Evolutionary conservation across 1,284 basidiomycete genomes (phyloP).

Genomic region (Cutaneotrichosporon daszewskae): DNA sequence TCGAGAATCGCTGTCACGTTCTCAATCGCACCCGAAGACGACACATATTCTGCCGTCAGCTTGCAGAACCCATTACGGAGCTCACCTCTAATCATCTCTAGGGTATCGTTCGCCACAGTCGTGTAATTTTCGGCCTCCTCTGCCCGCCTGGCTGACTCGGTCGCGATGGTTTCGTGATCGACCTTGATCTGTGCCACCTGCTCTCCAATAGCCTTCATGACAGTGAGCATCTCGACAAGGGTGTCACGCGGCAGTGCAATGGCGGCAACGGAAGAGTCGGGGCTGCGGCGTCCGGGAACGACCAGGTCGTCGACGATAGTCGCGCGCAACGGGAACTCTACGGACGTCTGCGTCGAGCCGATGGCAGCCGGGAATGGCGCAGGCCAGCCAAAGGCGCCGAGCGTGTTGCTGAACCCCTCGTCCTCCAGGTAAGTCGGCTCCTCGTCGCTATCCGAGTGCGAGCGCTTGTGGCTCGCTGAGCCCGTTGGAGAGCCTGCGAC

Average conservation of each 20-base stretch:
- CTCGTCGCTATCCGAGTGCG: conserved; percentile 2
- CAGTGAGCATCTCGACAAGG: conserved; percentile 5
- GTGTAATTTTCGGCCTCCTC: conserved; percentile 3
- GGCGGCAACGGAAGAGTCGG: conserved; percentile 4
- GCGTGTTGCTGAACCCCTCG: too few relatives aligned
- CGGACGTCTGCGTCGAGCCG: conserved; percentile 12
- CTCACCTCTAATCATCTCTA: conserved; percentile 11
- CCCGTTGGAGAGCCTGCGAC: not conserved
- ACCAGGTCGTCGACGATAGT: too few relatives aligned
- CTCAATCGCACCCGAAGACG: not conserved
- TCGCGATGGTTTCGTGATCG: not conserved
- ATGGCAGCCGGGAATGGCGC: too few relatives aligned
- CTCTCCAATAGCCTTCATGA: conserved; percentile 9
- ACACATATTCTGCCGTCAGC: conserved; percentile 11
- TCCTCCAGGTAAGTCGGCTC: too few relatives aligned
- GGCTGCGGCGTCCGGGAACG: conserved; percentile 2
- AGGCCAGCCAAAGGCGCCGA: too few relatives aligned
- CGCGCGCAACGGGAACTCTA: conserved; percentile 19
- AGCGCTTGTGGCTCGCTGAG: conserved; percentile 6
- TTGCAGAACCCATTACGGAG: not conserved
- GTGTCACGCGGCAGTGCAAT: not conserved
- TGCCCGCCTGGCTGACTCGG: conserved; percentile 4
- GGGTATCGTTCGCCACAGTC: conserved; percentile 1
- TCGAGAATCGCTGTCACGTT: conserved; percentile 7
- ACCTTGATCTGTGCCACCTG: conserved; percentile 4